A percentile compares a stretch with the other conserved stretches of the same genome.
phyloP scores from a whole-genome alignment of 208 protist genomes.

The Acanthamoeba polyphaga region DNA sequence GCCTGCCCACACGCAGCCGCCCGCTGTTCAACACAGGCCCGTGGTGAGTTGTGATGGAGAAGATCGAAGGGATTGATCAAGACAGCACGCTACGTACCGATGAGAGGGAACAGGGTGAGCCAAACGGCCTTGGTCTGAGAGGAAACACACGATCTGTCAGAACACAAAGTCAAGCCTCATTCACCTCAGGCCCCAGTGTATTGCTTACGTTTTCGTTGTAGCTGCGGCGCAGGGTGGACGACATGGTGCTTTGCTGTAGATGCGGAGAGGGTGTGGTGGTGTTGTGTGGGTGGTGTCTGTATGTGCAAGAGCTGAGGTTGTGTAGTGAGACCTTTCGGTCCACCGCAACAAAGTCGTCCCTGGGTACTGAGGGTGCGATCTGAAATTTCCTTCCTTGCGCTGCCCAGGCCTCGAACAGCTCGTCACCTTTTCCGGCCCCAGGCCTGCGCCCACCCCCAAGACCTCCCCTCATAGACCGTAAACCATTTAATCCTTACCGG shows the following conservation, averaged over 20 bases:
- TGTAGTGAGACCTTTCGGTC: too few relatives aligned
- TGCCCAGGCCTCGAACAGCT: too few relatives aligned
- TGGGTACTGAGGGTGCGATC: too few relatives aligned
- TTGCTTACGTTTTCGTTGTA: conserved; percentile 41
- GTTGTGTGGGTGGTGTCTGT: not conserved
- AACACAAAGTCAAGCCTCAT: not conserved
- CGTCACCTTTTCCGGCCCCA: too few relatives aligned
- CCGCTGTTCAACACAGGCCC: not conserved
- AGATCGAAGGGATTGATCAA: not conserved
- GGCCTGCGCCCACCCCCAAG: too few relatives aligned
- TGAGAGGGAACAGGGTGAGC: conserved; percentile 19
- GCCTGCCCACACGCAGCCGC: not conserved
- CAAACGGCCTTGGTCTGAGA: conserved; percentile 13
- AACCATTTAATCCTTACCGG: not conserved
- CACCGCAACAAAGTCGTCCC: too few relatives aligned
- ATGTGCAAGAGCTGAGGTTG: not conserved
- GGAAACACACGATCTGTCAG: not conserved
- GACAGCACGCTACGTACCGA: not conserved
- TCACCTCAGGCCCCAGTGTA: too few relatives aligned
- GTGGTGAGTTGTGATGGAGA: too few relatives aligned
- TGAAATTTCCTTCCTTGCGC: too few relatives aligned
- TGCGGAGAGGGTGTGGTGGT: not conserved
- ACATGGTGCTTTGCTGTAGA: not conserved
- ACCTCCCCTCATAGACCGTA: too few relatives aligned
- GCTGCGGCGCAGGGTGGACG: not conserved